Base-by-base conservation (phyloP, 768 basidiomycete species). In the Leccinum broughii region DNA sequence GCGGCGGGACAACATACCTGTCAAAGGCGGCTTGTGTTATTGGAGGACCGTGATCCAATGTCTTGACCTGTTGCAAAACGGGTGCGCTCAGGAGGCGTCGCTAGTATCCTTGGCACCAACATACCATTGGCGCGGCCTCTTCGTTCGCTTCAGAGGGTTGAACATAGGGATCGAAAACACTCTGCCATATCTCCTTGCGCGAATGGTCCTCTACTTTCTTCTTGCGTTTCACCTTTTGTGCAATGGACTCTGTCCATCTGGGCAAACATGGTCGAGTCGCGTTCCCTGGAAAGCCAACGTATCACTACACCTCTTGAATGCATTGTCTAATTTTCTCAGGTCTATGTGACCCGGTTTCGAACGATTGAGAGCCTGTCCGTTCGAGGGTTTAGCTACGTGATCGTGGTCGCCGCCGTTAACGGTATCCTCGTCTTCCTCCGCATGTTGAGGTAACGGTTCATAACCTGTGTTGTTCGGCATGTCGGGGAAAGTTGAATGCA, bases 181-280 rank as follows among this genome's bases (percentile, higher is more conserved):
- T 92, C 60, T 85, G 84, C 83, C 85, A 88, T 68, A 93, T 93
- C 69, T 86, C 84, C 77, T 81, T 87, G 69, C 81, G 83, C 46
- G 84, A 81, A 68, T 85, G 80, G 58, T 84, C 84, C 44, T 84
- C 80, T 17, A 79, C 78, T 65, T 87, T 90, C 79, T 86, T 89
- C 76, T 89, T 91, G 58, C 88, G 83, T 65, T 88, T 90, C 55
- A 94, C 85, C 74, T 89, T 91, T 76, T 92, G 87, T 1, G 92
- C 88, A 65, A 94, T 93, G 56, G 88, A 89, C 66, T 90, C 86
- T 24, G 24, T 24, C 24, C 24, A 24, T 24, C 24, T 24, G 26
- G 22, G 48, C 11, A 56, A 26, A 4, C 3, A 49, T 10, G 44
- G 51, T 56, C 54, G 62, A 34, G 44, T 37, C 30, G 55, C 37